phyloP scores from a whole-genome alignment of 2,329 filamentous ascomycete species.

The Penicillium sp. region DNA sequence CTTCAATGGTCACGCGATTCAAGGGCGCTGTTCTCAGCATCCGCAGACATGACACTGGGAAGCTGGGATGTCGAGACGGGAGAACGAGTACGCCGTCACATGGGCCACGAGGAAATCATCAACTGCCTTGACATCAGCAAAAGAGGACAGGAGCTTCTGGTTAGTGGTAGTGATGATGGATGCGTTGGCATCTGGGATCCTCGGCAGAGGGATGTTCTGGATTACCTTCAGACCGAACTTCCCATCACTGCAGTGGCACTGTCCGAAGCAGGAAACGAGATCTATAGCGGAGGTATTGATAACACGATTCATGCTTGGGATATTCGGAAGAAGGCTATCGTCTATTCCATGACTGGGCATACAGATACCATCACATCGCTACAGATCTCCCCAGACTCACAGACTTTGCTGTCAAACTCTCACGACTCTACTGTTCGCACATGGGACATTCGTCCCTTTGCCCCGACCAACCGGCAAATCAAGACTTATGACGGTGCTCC shows the following conservation, averaged over 20 bases:
- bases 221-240: conserved; percentile 86
- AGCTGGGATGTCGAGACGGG: conserved; percentile 94
- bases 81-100: conserved; percentile 83
- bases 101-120: conserved; percentile 93
- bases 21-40: conserved; percentile 83
- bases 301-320: conserved; percentile 99
- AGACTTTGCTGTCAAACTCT: conserved; percentile 82
- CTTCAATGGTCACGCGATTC: conserved; percentile 97
- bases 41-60: conserved; percentile 86
- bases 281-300: conserved; percentile 92
- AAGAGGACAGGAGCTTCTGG: conserved; percentile 81
- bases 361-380: conserved; percentile 89
- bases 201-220: conserved; percentile 78
- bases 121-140: conserved; percentile 86
- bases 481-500: conserved; percentile 90
- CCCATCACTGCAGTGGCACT: conserved; percentile 87
- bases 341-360: conserved; percentile 85
- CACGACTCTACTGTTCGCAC: conserved; percentile 92
- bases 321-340: conserved; percentile 80
- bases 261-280: conserved; percentile 91
- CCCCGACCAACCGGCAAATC: conserved; percentile 78
- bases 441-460: conserved; percentile 95
- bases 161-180: conserved; percentile 91
- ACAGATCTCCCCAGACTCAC: conserved; percentile 86
- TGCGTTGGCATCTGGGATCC: conserved; percentile 96